Conservation (phyloP, 2,329 filamentous ascomycete genomes). For the Penicillium sp. region DNA sequence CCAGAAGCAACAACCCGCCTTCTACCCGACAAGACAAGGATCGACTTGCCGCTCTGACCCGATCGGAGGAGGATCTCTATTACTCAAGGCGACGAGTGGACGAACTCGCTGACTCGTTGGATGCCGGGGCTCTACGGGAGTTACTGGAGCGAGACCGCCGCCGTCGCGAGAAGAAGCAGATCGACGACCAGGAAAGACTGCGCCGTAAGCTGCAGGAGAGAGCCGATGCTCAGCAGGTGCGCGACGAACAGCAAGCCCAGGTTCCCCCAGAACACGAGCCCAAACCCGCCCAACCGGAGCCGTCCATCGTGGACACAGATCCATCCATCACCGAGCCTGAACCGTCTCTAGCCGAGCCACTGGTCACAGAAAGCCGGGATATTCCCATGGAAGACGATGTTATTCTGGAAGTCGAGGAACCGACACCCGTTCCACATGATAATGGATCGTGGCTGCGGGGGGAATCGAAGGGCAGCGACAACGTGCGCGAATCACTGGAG, state of each 20-base stretch:
- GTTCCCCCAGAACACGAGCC: not conserved
- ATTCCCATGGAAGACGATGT: not conserved
- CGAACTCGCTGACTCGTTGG: constrained; percentile 78
- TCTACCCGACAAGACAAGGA: constrained; percentile 49
- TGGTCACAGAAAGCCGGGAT: constrained; percentile 1
- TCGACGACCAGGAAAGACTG: constrained; percentile 66
- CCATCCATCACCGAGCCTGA: not conserved
- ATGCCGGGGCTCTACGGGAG: constrained; percentile 80
- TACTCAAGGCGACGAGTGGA: constrained; percentile 64
- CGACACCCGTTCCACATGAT: not conserved
- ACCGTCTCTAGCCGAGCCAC: not conserved
- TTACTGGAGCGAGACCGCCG: constrained; percentile 87
- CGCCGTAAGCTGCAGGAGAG: constrained; percentile 49
- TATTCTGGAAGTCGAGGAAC: constrained; percentile 8
- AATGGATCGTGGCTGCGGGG: constrained; percentile 37
- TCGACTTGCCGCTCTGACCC: constrained; percentile 55
- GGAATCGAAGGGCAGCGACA: constrained; percentile 32
- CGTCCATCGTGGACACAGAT: not conserved
- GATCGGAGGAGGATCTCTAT: constrained; percentile 62
- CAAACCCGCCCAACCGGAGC: not conserved
- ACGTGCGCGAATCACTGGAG: constrained; percentile 30
- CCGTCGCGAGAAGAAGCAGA: constrained; percentile 71
- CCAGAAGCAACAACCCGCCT: constrained; percentile 48
- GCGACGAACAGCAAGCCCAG: constrained; percentile 49
- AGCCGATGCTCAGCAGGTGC: constrained; percentile 59